These are phyloP conservation scores for Cyberlindnera mississippiensis DNA, from an alignment of 805 yeast genomes.

Conservation along the genomic window DNA sequence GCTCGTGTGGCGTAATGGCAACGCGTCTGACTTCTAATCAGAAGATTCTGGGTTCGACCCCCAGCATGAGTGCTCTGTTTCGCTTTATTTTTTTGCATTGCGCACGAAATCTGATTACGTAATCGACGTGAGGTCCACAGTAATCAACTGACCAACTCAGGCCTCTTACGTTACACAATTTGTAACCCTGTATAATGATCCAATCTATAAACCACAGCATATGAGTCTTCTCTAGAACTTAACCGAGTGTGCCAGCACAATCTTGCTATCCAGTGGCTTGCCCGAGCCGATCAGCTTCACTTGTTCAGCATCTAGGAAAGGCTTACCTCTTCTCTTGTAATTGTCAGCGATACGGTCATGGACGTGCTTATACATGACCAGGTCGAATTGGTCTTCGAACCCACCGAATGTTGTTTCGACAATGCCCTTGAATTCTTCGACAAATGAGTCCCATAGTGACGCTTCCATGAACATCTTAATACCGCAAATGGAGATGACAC, in stretches of 20 bases:
- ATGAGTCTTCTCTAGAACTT: too few relatives aligned
- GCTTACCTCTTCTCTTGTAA: constrained; percentile 12
- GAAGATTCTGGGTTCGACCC: constrained; percentile 55
- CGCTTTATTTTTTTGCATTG: constrained; percentile 8
- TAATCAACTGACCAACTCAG: too few relatives aligned
- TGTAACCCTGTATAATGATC: too few relatives aligned
- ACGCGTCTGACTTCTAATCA: constrained; percentile 54
- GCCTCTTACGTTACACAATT: too few relatives aligned
- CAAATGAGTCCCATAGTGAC: constrained; percentile 22
- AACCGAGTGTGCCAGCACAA: not conserved
- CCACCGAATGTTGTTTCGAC: constrained; percentile 6
- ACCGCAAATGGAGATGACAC: constrained; percentile 21
- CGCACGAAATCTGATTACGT: not conserved
- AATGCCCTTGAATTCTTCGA: constrained; percentile 13
- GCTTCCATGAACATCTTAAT: constrained; percentile 18
- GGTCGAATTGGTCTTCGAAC: constrained; percentile 22
- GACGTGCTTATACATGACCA: constrained; percentile 16
- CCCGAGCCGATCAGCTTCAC: constrained; percentile 15
- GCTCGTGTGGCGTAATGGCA: constrained; percentile 55
- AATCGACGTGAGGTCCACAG: too few relatives aligned
- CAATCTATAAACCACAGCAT: too few relatives aligned
- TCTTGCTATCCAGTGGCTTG: constrained; percentile 4
- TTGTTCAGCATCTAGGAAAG: constrained; percentile 13
- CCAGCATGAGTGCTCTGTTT: constrained; percentile 44
- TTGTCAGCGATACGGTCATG: constrained; percentile 7